Percentiles rank a stretch among this genome's conserved stretches.
Evolutionary conservation across 371 early-diverging fungal genomes (phyloP).

Genomic region (Mortierella sp.): DNA sequence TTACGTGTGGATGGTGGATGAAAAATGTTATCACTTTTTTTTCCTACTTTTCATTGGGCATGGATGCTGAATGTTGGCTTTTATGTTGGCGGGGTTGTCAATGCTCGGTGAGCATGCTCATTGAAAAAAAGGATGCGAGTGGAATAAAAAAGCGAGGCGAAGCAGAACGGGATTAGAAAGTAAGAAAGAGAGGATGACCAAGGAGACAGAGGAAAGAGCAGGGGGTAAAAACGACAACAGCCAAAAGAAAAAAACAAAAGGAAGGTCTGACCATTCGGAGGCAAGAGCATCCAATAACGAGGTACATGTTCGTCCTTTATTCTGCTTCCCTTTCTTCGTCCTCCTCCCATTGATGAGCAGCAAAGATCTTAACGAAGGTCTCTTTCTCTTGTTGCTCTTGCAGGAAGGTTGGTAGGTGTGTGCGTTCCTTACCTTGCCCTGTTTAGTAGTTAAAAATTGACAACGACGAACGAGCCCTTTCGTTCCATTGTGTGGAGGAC

Average conservation of each 20-base stretch:
- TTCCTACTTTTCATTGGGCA: neutral
- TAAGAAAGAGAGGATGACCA: neutral
- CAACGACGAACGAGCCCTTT: too few relatives aligned
- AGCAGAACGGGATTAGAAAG: neutral
- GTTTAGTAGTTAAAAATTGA: too few relatives aligned
- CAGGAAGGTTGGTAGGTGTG: too few relatives aligned
- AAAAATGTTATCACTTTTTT: too few relatives aligned
- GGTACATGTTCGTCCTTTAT: too few relatives aligned
- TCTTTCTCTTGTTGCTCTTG: neutral
- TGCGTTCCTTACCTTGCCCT: too few relatives aligned
- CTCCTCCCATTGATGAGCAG: too few relatives aligned
- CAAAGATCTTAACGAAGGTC: neutral
- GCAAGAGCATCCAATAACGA: neutral
- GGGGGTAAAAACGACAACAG: too few relatives aligned
- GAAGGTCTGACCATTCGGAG: neutral
- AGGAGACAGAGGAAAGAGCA: neutral
- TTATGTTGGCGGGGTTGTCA: neutral
- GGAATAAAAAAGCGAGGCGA: neutral
- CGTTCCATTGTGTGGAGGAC: too few relatives aligned
- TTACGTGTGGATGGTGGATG: too few relatives aligned
- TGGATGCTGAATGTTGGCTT: neutral
- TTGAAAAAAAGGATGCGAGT: neutral
- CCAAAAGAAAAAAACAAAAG: neutral
- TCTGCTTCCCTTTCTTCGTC: too few relatives aligned
- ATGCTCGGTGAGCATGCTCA: conserved; percentile 1